Percentiles rank a stretch among this genome's conserved stretches.
These are phyloP conservation scores for Selaginella moellendorffii DNA, from an alignment of 75 land plant genomes.

Conservation along the genomic window DNA sequence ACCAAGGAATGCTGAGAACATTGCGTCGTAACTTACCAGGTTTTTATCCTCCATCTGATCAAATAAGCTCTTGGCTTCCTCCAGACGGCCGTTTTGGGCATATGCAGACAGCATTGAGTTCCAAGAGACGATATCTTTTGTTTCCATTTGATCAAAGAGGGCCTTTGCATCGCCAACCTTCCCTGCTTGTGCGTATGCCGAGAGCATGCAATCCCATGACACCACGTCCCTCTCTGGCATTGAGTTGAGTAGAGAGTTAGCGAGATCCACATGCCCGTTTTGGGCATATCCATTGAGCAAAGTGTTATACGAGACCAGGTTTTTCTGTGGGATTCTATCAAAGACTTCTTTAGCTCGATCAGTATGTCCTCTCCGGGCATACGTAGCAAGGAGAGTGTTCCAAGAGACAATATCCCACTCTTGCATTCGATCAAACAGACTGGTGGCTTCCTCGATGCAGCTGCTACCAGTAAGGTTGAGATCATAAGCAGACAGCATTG, in stretches of 20 bases:
- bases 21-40: too few relatives aligned
- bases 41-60: too few relatives aligned
- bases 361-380: background rate
- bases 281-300: background rate
- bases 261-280: background rate
- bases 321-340: background rate
- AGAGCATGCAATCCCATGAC: background rate
- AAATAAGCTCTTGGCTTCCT: too few relatives aligned
- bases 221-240: background rate
- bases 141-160: too few relatives aligned
- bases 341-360: background rate
- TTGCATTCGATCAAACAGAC: background rate
- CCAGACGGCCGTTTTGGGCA: too few relatives aligned
- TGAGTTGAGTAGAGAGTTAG: background rate
- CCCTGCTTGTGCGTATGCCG: background rate
- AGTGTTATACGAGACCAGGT: background rate
- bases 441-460: background rate
- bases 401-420: background rate
- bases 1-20: too few relatives aligned
- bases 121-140: too few relatives aligned
- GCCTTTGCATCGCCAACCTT: too few relatives aligned
- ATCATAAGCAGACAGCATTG: background rate
- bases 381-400: background rate
- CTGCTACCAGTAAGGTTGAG: background rate
- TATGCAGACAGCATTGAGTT: too few relatives aligned